Conservation (phyloP, 164 flowering plant species). For the Tetracentron sinense region DNA sequence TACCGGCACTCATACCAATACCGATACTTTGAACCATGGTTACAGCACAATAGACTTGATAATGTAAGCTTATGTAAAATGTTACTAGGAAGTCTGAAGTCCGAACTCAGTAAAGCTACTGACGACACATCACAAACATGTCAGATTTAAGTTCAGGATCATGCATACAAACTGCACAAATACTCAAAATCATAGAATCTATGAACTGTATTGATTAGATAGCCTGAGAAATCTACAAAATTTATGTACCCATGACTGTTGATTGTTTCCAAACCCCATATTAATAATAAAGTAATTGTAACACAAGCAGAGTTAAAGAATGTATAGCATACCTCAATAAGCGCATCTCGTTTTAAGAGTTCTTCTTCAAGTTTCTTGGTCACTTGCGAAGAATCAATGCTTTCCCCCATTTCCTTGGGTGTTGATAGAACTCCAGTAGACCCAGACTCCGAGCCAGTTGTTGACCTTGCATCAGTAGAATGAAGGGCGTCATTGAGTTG, state of each 20-base stretch:
- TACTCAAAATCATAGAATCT: not conserved
- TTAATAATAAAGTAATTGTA: not conserved
- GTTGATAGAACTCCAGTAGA: conserved; percentile 26
- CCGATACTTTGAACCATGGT: too few species aligned
- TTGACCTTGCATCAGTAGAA: conserved; percentile 39
- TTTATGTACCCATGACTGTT: not conserved
- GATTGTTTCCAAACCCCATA: not conserved
- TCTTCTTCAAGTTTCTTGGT: conserved; percentile 92
- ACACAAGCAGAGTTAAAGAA: conserved; percentile 3
- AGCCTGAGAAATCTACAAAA: not conserved
- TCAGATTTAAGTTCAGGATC: conserved; percentile 1
- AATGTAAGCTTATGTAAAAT: not conserved
- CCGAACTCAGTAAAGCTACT: not conserved
- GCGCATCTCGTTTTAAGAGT: conserved; percentile 86
- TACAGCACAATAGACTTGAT: too few species aligned
- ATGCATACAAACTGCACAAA: conserved; percentile 1
- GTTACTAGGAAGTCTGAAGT: not conserved
- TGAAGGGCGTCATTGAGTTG: conserved; percentile 57
- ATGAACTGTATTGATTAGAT: not conserved
- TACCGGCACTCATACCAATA: too few species aligned
- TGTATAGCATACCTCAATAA: conserved; percentile 68
- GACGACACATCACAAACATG: not conserved
- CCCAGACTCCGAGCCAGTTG: conserved; percentile 37
- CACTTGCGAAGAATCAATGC: conserved; percentile 57
- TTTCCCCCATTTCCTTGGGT: conserved; percentile 41